Evolutionary conservation across 257 asterid species (phyloP).

Genomic region (Lavandula angustifolia): DNA sequence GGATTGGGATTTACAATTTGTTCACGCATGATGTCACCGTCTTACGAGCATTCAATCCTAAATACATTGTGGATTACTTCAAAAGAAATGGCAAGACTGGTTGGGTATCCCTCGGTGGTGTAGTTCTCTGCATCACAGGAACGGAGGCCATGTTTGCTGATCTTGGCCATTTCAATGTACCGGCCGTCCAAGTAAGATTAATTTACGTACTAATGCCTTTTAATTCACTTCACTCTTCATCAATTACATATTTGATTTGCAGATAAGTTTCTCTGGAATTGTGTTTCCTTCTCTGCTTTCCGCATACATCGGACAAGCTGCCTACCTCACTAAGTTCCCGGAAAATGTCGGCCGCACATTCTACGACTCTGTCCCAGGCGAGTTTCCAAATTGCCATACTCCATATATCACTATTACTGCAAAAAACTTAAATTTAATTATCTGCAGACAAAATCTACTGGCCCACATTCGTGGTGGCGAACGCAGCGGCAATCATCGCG

Average conservation of each 20-base stretch:
- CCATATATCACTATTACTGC: no score
- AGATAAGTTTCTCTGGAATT: slow-evolving; percentile 61
- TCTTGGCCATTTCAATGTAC: slow-evolving; percentile 70
- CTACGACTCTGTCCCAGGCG: slow-evolving; percentile 56
- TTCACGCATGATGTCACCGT: slow-evolving; percentile 45
- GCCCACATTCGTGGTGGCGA: slow-evolving; percentile 76
- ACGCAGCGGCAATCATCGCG: slow-evolving; percentile 70
- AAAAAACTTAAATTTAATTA: not conserved
- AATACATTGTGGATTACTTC: slow-evolving; percentile 59
- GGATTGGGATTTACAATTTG: slow-evolving; percentile 62
- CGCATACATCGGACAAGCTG: slow-evolving; percentile 71
- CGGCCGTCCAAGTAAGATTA: slow-evolving; percentile 59
- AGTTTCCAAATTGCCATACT: no score
- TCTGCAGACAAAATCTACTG: slow-evolving; percentile 56
- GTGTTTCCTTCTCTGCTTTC: slow-evolving; percentile 55
- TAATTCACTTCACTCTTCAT: no score
- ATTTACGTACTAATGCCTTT: no score
- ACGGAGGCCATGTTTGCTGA: slow-evolving; percentile 91
- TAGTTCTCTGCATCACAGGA: slow-evolving; percentile 72
- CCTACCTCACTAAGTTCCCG: slow-evolving; percentile 57
- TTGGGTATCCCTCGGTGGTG: slow-evolving; percentile 76
- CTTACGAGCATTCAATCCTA: slow-evolving; percentile 59
- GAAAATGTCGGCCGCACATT: slow-evolving; percentile 45
- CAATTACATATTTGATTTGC: not conserved
- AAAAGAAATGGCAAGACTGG: slow-evolving; percentile 52